Evolutionary conservation across 1,284 basidiomycete genomes (phyloP), one percentile per base, ranked within the genome.

Genomic region (Porodaedalea pini): DNA sequence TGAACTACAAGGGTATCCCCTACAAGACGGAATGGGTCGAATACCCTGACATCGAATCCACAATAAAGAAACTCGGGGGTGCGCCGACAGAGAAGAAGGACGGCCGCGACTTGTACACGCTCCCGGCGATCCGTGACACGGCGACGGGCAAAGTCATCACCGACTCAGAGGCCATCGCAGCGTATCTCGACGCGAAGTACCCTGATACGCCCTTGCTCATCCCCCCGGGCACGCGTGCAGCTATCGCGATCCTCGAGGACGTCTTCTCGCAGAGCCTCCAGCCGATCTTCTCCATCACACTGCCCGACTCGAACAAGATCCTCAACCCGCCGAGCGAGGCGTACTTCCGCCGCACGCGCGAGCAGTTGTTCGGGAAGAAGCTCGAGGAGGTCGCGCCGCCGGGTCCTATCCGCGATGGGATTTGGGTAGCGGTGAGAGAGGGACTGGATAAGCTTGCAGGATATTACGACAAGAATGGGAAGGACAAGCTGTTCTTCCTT

Each of bases 301-400:
- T 43, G 8, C 13, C 23, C 15, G 45, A 47, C 3, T n/a, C 29
- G 29, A 40, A 39, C 21, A 29, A 21, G 5, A 25, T 32, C 43
- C 50, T 60, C 17, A 72, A 67, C 54, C 67, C 69, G 21, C 60
- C 48, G n/a, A 73, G 73, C 62, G 62, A 64, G 58, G 68, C 62
- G 43, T 78, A 76, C 63, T 78, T 75, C 64, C 65, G 72, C 21
- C 51, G 60, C 23, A 73, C 72, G 11, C 65, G 74, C 34, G 72
- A 75, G 63, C 58, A 56, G 47, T 11, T n/a, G 4, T 71, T 70
- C 32, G 73, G 71, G 6, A 68, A 66, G 58, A 67, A 61, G 17
- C 58, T 79, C 34, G 74, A 75, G 59, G 70, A 76, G 13, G 6
- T 73, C 1, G 61, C 62, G 5, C 43, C 54, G 13, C 5, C 44